Evolutionary conservation across 257 asterid species (phyloP), one percentile per base, ranked within the genome.

Genomic region (Coffea eugenioides): DNA sequence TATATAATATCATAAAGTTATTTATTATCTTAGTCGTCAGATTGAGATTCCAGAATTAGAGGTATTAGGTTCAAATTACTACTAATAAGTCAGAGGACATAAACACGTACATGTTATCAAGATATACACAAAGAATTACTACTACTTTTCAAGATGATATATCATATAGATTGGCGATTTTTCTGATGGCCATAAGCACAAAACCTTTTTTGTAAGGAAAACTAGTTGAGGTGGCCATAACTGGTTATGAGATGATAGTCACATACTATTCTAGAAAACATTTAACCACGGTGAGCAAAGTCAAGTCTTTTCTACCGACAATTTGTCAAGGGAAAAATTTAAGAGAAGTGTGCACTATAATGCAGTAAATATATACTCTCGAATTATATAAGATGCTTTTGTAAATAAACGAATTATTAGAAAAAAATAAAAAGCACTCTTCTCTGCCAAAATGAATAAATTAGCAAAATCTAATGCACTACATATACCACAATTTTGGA

Each of bases 281-380:
- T 71, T 46, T 71, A 71, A 10, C 57, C 75, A 71, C 13, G 23
- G 46, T 71, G 75, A 4, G 10, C 59, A 7, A 46, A 4, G 75
- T 46, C 59, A n/a, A 46, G 52, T 39, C 11, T 71, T 70, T 71
- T 71, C 75, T 71, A 71, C 75, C 75, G 59, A 71, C 75, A 71
- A 46, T 46, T 71, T 41, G 57, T 6, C 16, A 12, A 45, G 23
- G 59, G 39, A n/a, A 71, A 71, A 45, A 69, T 18, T 0, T 3
- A 69, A 21, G 11, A 3, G 23, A 69, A 21, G 11, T 12, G 11
- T 12, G 23, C 74, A 43, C 54, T 41, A 21, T 43, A 16, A 1
- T 69, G 16, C 8, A 36, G 8, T 41, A 6, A 27, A 36, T 25
- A 65, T 23, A 65, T 27, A 9, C 36, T 9, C 25, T 23, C 34